These are phyloP conservation scores for Fraxinus excelsior DNA, from an alignment of 257 asterid genomes.

Conservation along the genomic window DNA sequence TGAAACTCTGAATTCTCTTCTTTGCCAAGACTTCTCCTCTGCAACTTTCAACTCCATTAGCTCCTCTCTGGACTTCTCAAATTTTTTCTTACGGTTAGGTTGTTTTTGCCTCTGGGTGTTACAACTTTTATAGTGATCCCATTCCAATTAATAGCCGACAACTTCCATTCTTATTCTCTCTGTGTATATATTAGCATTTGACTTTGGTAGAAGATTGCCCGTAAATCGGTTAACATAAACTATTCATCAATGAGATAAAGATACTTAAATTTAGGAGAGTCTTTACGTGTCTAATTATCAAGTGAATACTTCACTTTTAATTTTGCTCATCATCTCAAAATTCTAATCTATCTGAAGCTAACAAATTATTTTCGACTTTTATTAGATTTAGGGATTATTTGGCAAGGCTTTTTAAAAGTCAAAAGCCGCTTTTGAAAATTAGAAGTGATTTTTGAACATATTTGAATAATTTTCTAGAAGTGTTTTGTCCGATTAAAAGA, in stretches of 20 bases:
- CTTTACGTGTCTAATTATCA: background rate
- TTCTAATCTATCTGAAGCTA: background rate
- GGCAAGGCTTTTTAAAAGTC: too few species aligned
- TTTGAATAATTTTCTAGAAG: too few species aligned
- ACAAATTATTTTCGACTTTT: background rate
- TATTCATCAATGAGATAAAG: background rate
- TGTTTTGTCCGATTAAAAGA: too few species aligned
- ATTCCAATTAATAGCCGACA: constrained; percentile 11
- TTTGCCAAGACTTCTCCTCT: constrained; percentile 34
- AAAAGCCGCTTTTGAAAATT: too few species aligned
- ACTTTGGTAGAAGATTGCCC: background rate
- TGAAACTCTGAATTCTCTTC: constrained; percentile 34
- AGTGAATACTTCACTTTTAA: background rate
- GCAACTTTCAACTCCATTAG: constrained; percentile 31
- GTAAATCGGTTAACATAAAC: background rate
- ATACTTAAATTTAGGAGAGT: background rate
- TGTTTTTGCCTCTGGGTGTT: background rate
- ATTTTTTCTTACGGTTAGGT: background rate
- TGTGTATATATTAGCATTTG: background rate
- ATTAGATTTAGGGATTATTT: too few species aligned
- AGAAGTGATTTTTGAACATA: too few species aligned
- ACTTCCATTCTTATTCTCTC: background rate
- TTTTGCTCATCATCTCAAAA: too few species aligned
- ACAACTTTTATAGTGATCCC: constrained; percentile 24
- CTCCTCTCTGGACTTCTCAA: background rate